Evolutionary conservation across 2,329 filamentous ascomycete genomes (phyloP).

Genomic region (Harringtonia lauricola): DNA sequence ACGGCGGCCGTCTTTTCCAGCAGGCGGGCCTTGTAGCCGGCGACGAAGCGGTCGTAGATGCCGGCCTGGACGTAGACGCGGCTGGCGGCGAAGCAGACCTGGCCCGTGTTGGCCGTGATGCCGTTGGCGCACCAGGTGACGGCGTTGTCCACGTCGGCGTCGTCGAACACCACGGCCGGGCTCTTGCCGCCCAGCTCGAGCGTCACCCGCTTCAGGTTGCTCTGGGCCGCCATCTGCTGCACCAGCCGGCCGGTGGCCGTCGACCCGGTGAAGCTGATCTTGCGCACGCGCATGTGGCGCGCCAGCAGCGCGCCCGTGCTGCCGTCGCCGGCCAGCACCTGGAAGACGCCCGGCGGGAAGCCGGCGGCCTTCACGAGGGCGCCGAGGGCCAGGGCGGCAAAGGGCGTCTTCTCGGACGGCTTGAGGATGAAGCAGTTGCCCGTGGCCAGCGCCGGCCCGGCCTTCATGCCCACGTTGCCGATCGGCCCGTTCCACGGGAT

Average conservation of each 20-base stretch:
- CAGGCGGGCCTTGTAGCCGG: slow-evolving; percentile 48
- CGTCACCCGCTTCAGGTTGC: slow-evolving; percentile 56
- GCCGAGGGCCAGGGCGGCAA: slow-evolving; percentile 23
- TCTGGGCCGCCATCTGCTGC: slow-evolving; percentile 45
- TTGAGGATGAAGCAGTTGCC: slow-evolving; percentile 32
- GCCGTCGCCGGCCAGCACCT: slow-evolving; percentile 29
- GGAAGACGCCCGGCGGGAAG: slow-evolving; percentile 31
- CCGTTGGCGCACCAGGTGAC: slow-evolving; percentile 26
- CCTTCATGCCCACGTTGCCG: slow-evolving; percentile 23
- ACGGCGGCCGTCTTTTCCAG: slow-evolving; percentile 39
- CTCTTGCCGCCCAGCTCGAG: slow-evolving; percentile 62
- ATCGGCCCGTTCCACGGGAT: slow-evolving; percentile 15
- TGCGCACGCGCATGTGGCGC: slow-evolving; percentile 31
- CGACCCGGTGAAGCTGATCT: slow-evolving; percentile 60
- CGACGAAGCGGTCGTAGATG: slow-evolving; percentile 50
- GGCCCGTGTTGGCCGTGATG: slow-evolving; percentile 60
- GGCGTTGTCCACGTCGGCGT: slow-evolving; percentile 52
- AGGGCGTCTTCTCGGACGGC: slow-evolving; percentile 29
- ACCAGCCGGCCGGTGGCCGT: slow-evolving; percentile 54
- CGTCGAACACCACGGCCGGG: slow-evolving; percentile 50
- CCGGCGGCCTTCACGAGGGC: slow-evolving; percentile 26
- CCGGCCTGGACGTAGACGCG: slow-evolving; percentile 55
- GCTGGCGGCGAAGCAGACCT: slow-evolving; percentile 65
- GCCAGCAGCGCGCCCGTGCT: slow-evolving; percentile 13
- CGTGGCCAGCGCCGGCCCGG: slow-evolving; percentile 26